Percentiles rank a stretch among this genome's conserved stretches.
Conservation (phyloP, 2,329 filamentous ascomycete species). For the Phialophora verrucosa region DNA sequence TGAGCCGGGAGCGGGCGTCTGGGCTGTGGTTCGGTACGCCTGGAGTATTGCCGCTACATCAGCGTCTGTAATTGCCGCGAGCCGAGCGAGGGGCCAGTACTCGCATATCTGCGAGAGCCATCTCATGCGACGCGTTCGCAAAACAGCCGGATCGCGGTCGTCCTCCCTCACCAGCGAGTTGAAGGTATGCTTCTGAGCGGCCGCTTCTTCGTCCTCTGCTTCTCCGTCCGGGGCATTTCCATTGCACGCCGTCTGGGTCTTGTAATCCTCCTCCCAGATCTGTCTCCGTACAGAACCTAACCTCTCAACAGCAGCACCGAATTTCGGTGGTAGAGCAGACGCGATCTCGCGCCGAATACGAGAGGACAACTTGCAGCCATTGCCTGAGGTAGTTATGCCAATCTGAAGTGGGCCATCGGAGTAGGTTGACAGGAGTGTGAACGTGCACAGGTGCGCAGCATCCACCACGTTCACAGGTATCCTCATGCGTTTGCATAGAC, state of each 20-base stretch:
- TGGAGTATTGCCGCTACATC: conserved; percentile 79
- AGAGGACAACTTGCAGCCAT: conserved; percentile 90
- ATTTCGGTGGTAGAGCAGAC: conserved; percentile 72
- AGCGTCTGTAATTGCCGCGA: conserved; percentile 77
- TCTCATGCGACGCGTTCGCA: conserved; percentile 80
- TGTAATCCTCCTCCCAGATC: conserved; percentile 75
- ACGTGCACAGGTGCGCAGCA: conserved; percentile 82
- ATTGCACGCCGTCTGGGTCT: conserved; percentile 41
- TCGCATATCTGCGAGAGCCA: conserved; percentile 98
- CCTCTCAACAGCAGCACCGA: conserved; percentile 77
- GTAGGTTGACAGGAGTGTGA: conserved; percentile 86
- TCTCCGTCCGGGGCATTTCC: conserved; percentile 52
- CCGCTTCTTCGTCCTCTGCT: conserved; percentile 56
- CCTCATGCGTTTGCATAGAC: conserved; percentile 75
- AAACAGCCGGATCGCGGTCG: conserved; percentile 69
- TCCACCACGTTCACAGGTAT: conserved; percentile 95
- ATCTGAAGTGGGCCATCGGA: conserved; percentile 90
- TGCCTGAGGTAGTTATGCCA: conserved; percentile 92
- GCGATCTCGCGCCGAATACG: conserved; percentile 88
- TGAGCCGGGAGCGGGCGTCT: conserved; percentile 38
- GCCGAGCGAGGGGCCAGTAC: conserved; percentile 89
- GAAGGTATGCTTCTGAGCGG: conserved; percentile 76
- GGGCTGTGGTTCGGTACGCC: conserved; percentile 62
- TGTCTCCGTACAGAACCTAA: conserved; percentile 74
- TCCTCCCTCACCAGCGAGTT: conserved; percentile 77